Conservation (phyloP, 2,329 filamentous ascomycete genomes). For the Neodidymelliopsis sp. region DNA sequence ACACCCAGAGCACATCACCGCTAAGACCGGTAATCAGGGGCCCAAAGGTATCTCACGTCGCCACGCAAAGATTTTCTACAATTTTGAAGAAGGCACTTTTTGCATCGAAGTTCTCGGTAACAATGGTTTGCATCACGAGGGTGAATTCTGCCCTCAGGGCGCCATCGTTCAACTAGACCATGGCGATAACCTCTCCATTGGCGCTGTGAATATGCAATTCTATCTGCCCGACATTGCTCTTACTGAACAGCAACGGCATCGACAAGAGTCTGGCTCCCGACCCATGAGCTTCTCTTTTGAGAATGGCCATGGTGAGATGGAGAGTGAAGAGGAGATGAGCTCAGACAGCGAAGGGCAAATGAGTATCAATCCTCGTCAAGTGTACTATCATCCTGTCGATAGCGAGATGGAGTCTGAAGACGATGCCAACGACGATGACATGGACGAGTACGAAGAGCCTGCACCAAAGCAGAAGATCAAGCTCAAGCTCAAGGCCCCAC, state of each 20-base stretch:
- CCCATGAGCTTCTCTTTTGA: conserved; percentile 79
- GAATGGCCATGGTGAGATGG: conserved; percentile 64
- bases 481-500: conserved; percentile 40
- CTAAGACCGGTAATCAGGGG: conserved; percentile 60
- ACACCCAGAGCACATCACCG: conserved; percentile 63
- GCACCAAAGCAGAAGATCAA: conserved; percentile 40
- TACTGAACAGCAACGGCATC: conserved; percentile 59
- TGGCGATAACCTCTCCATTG: conserved; percentile 74
- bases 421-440: conserved; percentile 36
- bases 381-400: conserved; percentile 40
- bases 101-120: conserved; percentile 68
- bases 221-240: conserved; percentile 63
- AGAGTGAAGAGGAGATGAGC: conserved; percentile 55
- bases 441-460: conserved; percentile 52
- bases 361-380: conserved; percentile 45
- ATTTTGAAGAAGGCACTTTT: conserved; percentile 68
- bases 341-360: conserved; percentile 42
- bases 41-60: conserved; percentile 78
- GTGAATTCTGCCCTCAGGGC: conserved; percentile 28
- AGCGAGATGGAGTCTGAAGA: conserved; percentile 39
- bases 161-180: conserved; percentile 61
- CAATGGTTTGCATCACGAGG: conserved; percentile 68
- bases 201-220: conserved; percentile 73
- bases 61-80: conserved; percentile 77
- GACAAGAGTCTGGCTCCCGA: conserved; percentile 60